Evolutionary conservation across 2,329 filamentous ascomycete genomes (phyloP).

Genomic region (Hypoxylon sp.): DNA sequence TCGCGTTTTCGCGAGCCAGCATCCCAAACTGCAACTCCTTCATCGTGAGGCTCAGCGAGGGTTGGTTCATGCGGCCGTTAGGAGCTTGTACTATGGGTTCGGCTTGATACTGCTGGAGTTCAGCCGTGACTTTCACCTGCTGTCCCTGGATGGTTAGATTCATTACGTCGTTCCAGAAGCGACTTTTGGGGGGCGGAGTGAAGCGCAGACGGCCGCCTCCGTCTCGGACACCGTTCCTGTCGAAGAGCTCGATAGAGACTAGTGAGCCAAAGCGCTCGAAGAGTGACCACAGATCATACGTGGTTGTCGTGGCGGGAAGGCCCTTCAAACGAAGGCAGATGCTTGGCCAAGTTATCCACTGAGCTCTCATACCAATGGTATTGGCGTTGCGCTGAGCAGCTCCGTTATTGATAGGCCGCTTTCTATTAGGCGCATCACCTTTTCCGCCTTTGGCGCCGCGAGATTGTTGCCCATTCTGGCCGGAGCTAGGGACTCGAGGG

Average conservation of each 20-base stretch:
- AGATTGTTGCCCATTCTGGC: background rate
- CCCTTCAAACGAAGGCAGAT: conserved; percentile 29
- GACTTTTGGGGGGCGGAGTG: conserved; percentile 32
- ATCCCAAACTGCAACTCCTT: conserved; percentile 38
- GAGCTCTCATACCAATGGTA: conserved; percentile 20
- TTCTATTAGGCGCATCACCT: background rate
- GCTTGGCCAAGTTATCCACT: conserved; percentile 36
- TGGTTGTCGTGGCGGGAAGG: conserved; percentile 26
- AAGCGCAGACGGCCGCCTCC: conserved; percentile 29
- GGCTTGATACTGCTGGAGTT: conserved; percentile 10
- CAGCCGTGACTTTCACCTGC: conserved; percentile 9
- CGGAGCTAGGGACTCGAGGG: background rate
- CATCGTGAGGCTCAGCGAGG: conserved; percentile 27
- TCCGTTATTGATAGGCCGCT: background rate
- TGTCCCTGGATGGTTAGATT: conserved; percentile 22
- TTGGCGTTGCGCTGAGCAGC: background rate
- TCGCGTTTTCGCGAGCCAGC: conserved; percentile 51
- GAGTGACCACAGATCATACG: conserved; percentile 26
- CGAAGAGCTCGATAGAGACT: conserved; percentile 32
- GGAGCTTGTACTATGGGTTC: conserved; percentile 11
- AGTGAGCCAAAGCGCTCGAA: conserved; percentile 33
- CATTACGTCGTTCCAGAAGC: conserved; percentile 33
- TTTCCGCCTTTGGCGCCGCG: background rate
- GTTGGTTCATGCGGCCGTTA: conserved; percentile 21
- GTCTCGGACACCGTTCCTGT: conserved; percentile 12